A percentile compares a stretch with the other conserved stretches of the same genome.
Evolutionary conservation across 2,329 filamentous ascomycete genomes (phyloP).

Genomic region (Pseudohalonectria lignicola): DNA sequence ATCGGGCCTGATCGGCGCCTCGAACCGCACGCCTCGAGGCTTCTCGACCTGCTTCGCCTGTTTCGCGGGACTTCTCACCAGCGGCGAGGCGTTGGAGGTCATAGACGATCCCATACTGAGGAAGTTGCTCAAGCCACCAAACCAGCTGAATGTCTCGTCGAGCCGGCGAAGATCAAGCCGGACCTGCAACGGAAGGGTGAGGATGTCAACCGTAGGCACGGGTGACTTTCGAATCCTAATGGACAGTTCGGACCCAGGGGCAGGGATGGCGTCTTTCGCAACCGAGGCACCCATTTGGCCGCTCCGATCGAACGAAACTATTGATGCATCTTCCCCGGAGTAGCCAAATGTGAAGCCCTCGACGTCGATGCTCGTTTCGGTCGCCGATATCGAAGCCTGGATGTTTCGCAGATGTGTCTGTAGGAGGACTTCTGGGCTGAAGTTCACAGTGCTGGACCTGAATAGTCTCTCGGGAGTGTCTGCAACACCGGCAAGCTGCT

Average conservation of each 20-base stretch:
- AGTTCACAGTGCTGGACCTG: conserved; percentile 25
- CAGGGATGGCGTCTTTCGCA: conserved; percentile 45
- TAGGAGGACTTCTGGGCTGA: conserved; percentile 38
- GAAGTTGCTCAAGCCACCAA: conserved; percentile 85
- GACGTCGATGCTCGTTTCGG: conserved; percentile 31
- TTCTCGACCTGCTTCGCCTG: conserved; percentile 27
- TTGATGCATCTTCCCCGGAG: conserved; percentile 38
- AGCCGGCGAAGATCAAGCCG: conserved; percentile 68
- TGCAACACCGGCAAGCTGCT: conserved; percentile 39
- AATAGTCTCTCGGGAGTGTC: conserved; percentile 36
- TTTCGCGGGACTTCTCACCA: conserved; percentile 16
- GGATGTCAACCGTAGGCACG: conserved; percentile 56
- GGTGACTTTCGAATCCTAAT: conserved; percentile 37
- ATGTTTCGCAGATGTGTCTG: conserved; percentile 37
- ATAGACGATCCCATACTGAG: conserved; percentile 82
- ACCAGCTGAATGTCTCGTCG: conserved; percentile 79
- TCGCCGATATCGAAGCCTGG: conserved; percentile 17
- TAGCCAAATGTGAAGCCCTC: conserved; percentile 54
- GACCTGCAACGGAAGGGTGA: conserved; percentile 66
- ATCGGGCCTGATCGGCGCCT: conserved; percentile 37
- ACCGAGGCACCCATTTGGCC: conserved; percentile 48
- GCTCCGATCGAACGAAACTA: conserved; percentile 50
- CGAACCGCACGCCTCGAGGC: conserved; percentile 46
- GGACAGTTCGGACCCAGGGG: conserved; percentile 45
- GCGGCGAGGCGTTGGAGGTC: conserved; percentile 52